Evolutionary conservation across 2,329 filamentous ascomycete genomes (phyloP).

Genomic region (Dactylellina leptospora): DNA sequence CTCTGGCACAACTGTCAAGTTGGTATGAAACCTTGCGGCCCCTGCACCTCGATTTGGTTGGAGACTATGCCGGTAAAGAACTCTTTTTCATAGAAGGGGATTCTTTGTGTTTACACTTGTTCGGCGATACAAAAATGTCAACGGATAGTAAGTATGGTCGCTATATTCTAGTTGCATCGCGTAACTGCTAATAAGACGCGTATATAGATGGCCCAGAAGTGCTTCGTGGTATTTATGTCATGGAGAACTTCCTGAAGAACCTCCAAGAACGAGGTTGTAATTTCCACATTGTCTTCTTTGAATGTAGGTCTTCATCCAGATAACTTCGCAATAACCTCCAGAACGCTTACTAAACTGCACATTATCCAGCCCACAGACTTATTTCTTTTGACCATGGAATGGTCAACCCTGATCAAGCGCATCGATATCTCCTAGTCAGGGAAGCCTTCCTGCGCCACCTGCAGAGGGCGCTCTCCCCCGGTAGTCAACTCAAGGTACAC

Average conservation of each 20-base stretch:
- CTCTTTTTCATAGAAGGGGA: conserved; percentile 78
- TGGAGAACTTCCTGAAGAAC: conserved; percentile 72
- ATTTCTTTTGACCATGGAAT: conserved; percentile 57
- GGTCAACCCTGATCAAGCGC: conserved; percentile 51
- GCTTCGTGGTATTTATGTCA: conserved; percentile 73
- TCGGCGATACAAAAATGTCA: conserved; percentile 71
- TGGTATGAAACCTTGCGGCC: conserved; percentile 37
- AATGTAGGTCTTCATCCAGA: conserved; percentile 58
- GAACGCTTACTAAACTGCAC: not conserved
- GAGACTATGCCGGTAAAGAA: conserved; percentile 78
- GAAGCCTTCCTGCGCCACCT: conserved; percentile 73
- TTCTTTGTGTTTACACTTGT: conserved; percentile 72
- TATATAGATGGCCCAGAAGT: conserved; percentile 71
- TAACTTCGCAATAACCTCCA: not conserved
- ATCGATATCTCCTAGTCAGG: conserved; percentile 71
- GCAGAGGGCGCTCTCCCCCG: conserved; percentile 54
- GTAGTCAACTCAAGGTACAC: conserved; percentile 60
- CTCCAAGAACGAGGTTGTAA: conserved; percentile 72
- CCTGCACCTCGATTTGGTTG: conserved; percentile 70
- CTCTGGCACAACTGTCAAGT: conserved; percentile 8
- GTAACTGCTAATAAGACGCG: not conserved
- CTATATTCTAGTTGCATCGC: not conserved
- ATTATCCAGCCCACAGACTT: conserved; percentile 52
- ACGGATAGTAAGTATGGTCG: conserved; percentile 66
- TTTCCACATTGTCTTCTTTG: conserved; percentile 77